Percentiles rank a stretch among this genome's conserved stretches.
Evolutionary conservation across 2,329 filamentous ascomycete genomes (phyloP).

Genomic region (Knoxdaviesia proteae): DNA sequence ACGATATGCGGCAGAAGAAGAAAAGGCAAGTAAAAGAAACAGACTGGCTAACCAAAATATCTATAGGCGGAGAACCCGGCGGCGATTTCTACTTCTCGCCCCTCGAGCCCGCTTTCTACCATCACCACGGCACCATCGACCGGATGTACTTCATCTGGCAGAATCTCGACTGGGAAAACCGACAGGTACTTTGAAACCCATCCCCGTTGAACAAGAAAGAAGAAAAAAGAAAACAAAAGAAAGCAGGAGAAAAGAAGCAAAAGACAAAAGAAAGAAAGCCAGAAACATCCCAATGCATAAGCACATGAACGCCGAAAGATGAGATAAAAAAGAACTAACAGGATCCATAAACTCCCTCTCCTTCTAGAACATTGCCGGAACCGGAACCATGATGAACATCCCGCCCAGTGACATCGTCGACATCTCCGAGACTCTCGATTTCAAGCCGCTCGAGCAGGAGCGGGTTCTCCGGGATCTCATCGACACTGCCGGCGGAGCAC

Average conservation of each 20-base stretch:
- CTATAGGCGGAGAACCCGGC: slow-evolving; percentile 2
- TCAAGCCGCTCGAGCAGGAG: slow-evolving; percentile 14
- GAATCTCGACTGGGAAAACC: slow-evolving; percentile 18
- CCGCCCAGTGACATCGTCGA: slow-evolving; percentile 20
- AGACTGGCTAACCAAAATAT: too few species aligned
- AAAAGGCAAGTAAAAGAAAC: too few species aligned
- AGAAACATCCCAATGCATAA: too few species aligned
- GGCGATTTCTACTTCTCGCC: slow-evolving; percentile 17
- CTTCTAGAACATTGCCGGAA: slow-evolving; percentile 15
- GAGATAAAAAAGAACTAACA: not conserved
- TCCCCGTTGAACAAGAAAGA: too few species aligned
- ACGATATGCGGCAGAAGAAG: too few species aligned
- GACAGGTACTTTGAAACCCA: slow-evolving; percentile 6
- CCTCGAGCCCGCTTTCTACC: slow-evolving; percentile 15
- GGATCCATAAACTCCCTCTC: not conserved
- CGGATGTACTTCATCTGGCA: slow-evolving; percentile 27
- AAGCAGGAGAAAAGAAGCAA: too few species aligned
- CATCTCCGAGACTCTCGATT: slow-evolving; percentile 15
- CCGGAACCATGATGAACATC: slow-evolving; percentile 19
- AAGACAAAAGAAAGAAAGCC: too few species aligned
- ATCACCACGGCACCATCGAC: slow-evolving; percentile 19
- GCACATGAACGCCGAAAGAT: slow-evolving; percentile 7
- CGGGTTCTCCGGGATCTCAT: slow-evolving; percentile 16
- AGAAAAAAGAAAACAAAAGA: too few species aligned
- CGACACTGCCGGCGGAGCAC: slow-evolving; percentile 17